These are phyloP conservation scores for Myxozyma sirexii DNA, from an alignment of 805 yeast species.

Conservation along the genomic window DNA sequence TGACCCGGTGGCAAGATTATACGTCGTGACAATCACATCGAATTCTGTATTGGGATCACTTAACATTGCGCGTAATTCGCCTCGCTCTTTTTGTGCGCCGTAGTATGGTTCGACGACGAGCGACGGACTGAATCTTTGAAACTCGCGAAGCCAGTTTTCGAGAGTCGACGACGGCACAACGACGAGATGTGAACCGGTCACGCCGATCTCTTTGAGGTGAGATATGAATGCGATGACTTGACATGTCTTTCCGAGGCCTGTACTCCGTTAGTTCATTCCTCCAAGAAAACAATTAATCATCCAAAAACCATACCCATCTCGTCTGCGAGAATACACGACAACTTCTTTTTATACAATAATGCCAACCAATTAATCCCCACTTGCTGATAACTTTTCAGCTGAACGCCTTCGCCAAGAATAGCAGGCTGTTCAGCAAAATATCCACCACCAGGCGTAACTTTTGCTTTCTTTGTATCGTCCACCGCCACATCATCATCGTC, in stretches of 20 bases:
- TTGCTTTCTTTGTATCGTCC: slow-evolving; percentile 1
- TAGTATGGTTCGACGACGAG: slow-evolving; percentile 88
- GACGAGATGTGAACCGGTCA: slow-evolving; percentile 81
- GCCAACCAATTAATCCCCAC: slow-evolving; percentile 96
- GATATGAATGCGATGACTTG: slow-evolving; percentile 94
- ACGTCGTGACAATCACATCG: slow-evolving; percentile 94
- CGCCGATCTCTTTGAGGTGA: slow-evolving; percentile 69
- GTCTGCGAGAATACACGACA: slow-evolving; percentile 94
- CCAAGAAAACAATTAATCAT: not conserved
- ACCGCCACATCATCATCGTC: slow-evolving; percentile 21
- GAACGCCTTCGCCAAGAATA: slow-evolving; percentile 62
- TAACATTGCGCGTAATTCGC: slow-evolving; percentile 74
- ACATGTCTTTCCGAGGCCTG: slow-evolving; percentile 83
- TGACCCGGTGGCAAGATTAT: slow-evolving; percentile 85
- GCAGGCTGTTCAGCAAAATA: slow-evolving; percentile 70
- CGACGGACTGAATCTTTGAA: slow-evolving; percentile 80
- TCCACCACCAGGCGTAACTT: slow-evolving; percentile 37
- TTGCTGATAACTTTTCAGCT: slow-evolving; percentile 86
- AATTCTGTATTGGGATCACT: slow-evolving; percentile 55
- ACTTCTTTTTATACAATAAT: slow-evolving; percentile 69
- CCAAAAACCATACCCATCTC: slow-evolving; percentile 72
- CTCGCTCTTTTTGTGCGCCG: slow-evolving; percentile 84
- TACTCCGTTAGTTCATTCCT: not conserved
- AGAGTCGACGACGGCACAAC: slow-evolving; percentile 96
- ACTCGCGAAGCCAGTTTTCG: slow-evolving; percentile 97